Base-by-base conservation (phyloP, 2,329 filamentous ascomycete species). In the Ophiosphaerella herpotricha region DNA sequence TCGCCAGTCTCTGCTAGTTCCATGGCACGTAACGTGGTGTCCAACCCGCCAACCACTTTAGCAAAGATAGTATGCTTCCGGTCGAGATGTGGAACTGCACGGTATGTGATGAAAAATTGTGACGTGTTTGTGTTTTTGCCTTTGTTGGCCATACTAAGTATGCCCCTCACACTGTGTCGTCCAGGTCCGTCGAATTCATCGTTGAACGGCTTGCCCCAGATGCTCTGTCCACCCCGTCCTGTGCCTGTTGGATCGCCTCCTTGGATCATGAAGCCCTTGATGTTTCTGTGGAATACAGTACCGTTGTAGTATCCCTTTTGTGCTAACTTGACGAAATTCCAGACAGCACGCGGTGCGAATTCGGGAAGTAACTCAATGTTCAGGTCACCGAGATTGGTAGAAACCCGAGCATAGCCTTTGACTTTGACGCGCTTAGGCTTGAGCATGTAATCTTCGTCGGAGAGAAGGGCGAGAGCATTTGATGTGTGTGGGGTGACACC, bases 1-100 rank as follows among this genome's bases (percentile, higher is more conserved):
- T 82, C 84, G 61, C 92, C 90, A 0, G 87, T 88, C 1, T 88
- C 85, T 13, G 87, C 84, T 9, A 83, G 82, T 74, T 99, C 94
- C 75, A 99, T 85, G 50, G 84, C 83, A 54, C 82, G 80, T 12
- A 99, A 78, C 1, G 87, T 83, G 0, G 87, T 83, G 38, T 89
- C 85, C 46, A 86, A 66, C 0, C 89, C 93, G 24, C 88, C 90
- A 1, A 95, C 88, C 0, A 97, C 85, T 33, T 86, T 85, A 2
- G 88, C 94, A 66, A 99, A 99, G 35, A 99, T 89, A n/a, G 94
- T 97, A 74, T 99, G 94, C 69, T 99, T 99, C 52, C 87, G 83
- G 73, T 99, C 91, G 1, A 99, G 82, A 75, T 99, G 94, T 56
- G 88, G 86, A 0, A 87, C 85, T 1, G 89, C 80, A 43, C 90